A percentile compares a stretch with the other conserved stretches of the same genome.
These are phyloP conservation scores for Sporothrix brasiliensis DNA, from an alignment of 2,329 filamentous ascomycete genomes.

Conservation along the genomic window DNA sequence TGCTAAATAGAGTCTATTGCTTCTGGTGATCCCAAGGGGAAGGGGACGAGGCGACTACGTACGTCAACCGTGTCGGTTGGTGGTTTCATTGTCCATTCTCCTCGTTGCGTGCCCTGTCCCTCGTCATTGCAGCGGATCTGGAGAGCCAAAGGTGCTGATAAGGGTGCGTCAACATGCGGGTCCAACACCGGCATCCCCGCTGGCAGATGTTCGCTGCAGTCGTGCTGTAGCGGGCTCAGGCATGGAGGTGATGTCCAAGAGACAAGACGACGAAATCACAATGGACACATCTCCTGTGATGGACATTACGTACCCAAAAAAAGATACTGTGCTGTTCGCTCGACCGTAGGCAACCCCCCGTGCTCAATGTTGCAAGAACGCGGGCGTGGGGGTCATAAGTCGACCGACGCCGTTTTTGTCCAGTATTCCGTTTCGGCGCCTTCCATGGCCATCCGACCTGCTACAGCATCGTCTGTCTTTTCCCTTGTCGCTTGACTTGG, in stretches of 20 bases:
- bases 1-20: not conserved
- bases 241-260: too few species aligned
- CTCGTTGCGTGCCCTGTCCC: not conserved
- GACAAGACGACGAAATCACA: not conserved
- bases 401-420: slow-evolving; percentile 4
- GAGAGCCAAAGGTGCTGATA: not conserved
- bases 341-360: not conserved
- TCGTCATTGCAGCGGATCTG: not conserved
- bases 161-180: not conserved
- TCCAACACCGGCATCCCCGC: slow-evolving; percentile 12
- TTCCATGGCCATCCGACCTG: too few species aligned
- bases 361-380: not conserved
- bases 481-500: not conserved
- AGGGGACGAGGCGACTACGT: too few species aligned
- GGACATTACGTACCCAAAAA: too few species aligned
- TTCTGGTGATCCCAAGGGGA: slow-evolving; percentile 1
- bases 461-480: not conserved
- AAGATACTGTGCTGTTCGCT: not conserved
- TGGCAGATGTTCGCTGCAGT: not conserved
- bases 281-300: not conserved
- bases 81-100: not conserved
- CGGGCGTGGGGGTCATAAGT: not conserved
- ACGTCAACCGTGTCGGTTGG: not conserved
- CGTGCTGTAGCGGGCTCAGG: not conserved
- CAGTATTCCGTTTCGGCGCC: too few species aligned